phyloP scores from a whole-genome alignment of 225 moss, liverwort and hornwort genomes.

The Rhytidiadelphus loreus region DNA sequence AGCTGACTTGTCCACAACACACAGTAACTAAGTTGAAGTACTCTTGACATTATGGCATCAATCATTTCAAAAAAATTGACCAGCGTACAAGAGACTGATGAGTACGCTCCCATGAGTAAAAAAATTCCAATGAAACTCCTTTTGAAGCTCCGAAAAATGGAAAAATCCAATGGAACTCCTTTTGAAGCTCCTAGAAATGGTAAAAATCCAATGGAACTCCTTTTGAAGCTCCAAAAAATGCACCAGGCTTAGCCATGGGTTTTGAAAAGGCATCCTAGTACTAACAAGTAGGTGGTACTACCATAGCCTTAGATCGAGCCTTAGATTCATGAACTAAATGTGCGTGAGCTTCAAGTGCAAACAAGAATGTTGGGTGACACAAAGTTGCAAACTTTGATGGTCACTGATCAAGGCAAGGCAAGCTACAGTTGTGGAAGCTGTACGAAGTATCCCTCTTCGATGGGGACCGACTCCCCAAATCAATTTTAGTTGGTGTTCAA shows the following conservation, averaged over 20 bases:
- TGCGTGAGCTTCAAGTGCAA: not conserved
- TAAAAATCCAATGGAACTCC: not conserved
- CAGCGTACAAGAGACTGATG: not conserved
- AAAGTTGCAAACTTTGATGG: not conserved
- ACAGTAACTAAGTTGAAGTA: not conserved
- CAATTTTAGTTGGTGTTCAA: not conserved
- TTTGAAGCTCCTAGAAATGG: not conserved
- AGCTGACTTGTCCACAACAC: accelerated
- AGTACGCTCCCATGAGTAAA: not conserved
- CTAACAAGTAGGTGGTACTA: no score
- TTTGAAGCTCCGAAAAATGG: not conserved
- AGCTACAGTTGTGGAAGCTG: not conserved
- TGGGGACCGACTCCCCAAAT: not conserved
- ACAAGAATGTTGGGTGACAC: not conserved
- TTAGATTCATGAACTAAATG: not conserved
- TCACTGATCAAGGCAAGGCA: no score
- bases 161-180: not conserved
- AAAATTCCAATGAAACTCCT: not conserved
- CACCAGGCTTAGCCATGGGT: not conserved
- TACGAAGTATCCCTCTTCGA: not conserved
- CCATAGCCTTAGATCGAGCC: not conserved
- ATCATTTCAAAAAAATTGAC: not conserved
- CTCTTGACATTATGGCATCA: not conserved
- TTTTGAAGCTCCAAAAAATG: not conserved
- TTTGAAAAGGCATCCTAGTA: not conserved